phyloP scores from a whole-genome alignment of 371 early-diverging fungal species.

The Entomophthora muscae region DNA sequence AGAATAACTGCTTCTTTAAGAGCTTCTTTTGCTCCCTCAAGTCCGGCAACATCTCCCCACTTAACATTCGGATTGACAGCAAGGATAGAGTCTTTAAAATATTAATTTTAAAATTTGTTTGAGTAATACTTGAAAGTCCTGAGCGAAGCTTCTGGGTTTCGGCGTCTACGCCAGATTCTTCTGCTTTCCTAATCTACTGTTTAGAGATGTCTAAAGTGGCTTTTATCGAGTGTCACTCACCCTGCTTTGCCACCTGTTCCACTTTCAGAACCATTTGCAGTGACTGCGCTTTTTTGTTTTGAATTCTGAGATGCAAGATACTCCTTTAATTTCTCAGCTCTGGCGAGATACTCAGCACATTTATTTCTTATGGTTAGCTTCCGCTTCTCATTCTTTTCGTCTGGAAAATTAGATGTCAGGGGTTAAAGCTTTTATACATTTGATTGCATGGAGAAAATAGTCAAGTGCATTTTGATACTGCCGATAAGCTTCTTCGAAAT shows the following conservation, averaged over 20 bases:
- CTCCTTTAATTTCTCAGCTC: slow-evolving; percentile 87
- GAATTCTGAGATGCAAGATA: slow-evolving; percentile 48
- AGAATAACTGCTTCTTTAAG: slow-evolving; percentile 97
- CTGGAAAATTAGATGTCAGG: slow-evolving; percentile 21
- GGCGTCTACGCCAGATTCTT: slow-evolving; percentile 54
- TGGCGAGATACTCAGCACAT: slow-evolving; percentile 77
- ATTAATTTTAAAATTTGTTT: not conserved
- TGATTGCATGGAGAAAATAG: slow-evolving; percentile 85
- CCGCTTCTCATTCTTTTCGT: slow-evolving; percentile 81
- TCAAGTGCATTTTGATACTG: slow-evolving; percentile 75
- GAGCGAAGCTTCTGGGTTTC: slow-evolving; percentile 76
- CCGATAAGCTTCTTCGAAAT: slow-evolving; percentile 81
- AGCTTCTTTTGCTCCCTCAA: slow-evolving; percentile 95
- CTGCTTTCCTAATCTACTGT: slow-evolving; percentile 19
- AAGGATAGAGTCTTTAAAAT: slow-evolving; percentile 60
- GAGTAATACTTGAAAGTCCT: slow-evolving; percentile 39
- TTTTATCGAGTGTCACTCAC: slow-evolving; percentile 11
- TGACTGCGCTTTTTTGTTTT: slow-evolving; percentile 37
- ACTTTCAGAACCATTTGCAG: slow-evolving; percentile 27
- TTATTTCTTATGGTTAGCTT: slow-evolving; percentile 79
- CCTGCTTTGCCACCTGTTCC: slow-evolving; percentile 22
- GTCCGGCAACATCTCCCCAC: slow-evolving; percentile 96
- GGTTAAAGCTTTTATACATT: slow-evolving; percentile 43
- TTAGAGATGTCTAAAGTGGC: not conserved
- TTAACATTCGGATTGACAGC: slow-evolving; percentile 88